phyloP scores from a whole-genome alignment of 345 rosid genomes.

The Gossypium turneri region DNA sequence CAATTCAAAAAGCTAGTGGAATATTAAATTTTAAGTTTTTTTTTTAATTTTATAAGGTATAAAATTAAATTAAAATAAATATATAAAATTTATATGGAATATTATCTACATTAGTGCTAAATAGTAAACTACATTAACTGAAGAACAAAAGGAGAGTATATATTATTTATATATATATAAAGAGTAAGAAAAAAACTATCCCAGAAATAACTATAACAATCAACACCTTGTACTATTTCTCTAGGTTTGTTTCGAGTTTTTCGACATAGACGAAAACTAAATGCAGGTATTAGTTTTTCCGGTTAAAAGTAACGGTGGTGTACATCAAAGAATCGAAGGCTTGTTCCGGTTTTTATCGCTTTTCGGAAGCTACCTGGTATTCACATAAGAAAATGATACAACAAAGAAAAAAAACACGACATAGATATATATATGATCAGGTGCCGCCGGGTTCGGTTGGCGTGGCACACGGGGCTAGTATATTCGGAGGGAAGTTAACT shows the following conservation, averaged over 20 bases:
- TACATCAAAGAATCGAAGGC: slow-evolving; percentile 56
- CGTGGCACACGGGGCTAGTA: slow-evolving; percentile 54
- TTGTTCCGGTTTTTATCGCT: slow-evolving; percentile 30
- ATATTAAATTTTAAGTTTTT: too few relatives aligned
- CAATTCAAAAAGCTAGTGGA: too few relatives aligned
- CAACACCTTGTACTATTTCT: slow-evolving; percentile 33
- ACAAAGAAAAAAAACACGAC: slow-evolving; percentile 14
- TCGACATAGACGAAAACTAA: slow-evolving; percentile 24
- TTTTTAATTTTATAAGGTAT: too few relatives aligned
- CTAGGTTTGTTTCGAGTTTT: slow-evolving; percentile 10
- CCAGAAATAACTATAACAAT: slow-evolving; percentile 24
- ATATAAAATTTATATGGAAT: too few relatives aligned
- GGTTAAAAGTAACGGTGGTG: slow-evolving; percentile 45
- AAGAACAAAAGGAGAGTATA: not conserved
- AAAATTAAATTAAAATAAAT: too few relatives aligned
- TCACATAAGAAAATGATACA: slow-evolving; percentile 36
- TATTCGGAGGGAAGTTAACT: slow-evolving; percentile 49
- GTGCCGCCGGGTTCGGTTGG: slow-evolving; percentile 40
- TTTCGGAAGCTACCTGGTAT: slow-evolving; percentile 39
- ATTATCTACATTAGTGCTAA: not conserved
- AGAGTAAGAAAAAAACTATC: slow-evolving; percentile 9
- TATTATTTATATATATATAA: not conserved
- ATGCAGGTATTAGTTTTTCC: slow-evolving; percentile 28
- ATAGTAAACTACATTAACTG: not conserved
- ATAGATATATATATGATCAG: slow-evolving; percentile 19